Base-by-base conservation (phyloP, 2,329 filamentous ascomycete species). In the Gyromitra esculenta region DNA sequence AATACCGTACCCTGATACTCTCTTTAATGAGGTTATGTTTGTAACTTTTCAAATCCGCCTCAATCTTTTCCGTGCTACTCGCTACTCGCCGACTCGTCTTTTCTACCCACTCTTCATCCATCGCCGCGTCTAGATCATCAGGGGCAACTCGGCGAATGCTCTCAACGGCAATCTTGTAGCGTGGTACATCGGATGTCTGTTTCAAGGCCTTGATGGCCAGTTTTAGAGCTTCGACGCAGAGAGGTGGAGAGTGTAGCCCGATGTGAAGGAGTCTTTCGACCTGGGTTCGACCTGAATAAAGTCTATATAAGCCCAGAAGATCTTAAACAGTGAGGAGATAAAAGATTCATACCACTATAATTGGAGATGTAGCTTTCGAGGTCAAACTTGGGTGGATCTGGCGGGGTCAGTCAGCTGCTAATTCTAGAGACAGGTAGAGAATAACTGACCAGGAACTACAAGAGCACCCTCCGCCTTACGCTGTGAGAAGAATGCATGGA, bases 1-100 rank as follows among this genome's bases (percentile, higher is more conserved):
- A 25, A 45, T 60, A 52, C 82, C 88, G 73, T 86, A 96, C 94
- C 80, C 94, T 86, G 81, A 98, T 97, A 85, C 94, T 97, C 85
- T 99, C 96, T 83, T 97, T 97, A 81, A 99, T 94, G 56, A 98
- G 85, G 81, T 98, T 99, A 82, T 97, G 97, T 84, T 96, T 97
- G 84, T 98, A 98, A 0, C 91, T 91, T 83, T 94, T 94, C 21
- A 99, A 86, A 83, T 98, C 93, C 15, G 88, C 86, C 82, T 97
- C 93, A 71, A 98, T 86, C n/a, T 91, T 89, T 71, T 89, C 86
- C 0, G 91, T 91, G 83, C 97, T 91, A 1, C 85, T 84, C 80
- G 89, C 88, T 81, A 94, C 92, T 66, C 87, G 85, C 78, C 88
- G 89, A 48, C 88, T 91, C 9, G 79, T 80, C 74, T 85, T 86